Evolutionary conservation across 176 grass and related monocot species (phyloP).

Genomic region (Guadua angustifolia): DNA sequence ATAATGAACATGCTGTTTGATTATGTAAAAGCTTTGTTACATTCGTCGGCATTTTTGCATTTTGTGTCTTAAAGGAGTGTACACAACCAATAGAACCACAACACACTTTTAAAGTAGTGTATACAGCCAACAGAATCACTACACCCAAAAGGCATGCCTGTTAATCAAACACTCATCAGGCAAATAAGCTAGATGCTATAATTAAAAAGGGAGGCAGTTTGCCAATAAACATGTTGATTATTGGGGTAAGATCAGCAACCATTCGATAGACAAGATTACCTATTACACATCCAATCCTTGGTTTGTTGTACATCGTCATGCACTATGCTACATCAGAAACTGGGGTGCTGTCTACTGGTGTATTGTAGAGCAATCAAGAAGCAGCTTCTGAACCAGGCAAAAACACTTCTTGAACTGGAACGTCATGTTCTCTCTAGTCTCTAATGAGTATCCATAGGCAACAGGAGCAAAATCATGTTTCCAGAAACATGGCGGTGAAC

Average conservation of each 20-base stretch:
- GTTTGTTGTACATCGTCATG: not conserved
- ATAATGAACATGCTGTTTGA: slow-evolving; percentile 7
- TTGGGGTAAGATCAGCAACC: not conserved
- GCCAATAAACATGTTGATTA: not conserved
- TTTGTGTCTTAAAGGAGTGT: not conserved
- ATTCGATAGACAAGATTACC: not conserved
- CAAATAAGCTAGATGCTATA: not conserved
- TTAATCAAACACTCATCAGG: not conserved
- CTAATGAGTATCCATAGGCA: not conserved
- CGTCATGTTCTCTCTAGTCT: not conserved
- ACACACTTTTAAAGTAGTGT: not conserved
- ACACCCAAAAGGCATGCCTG: not conserved
- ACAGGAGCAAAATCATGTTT: slow-evolving; percentile 6
- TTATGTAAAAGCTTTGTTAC: not conserved
- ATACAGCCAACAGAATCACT: not conserved
- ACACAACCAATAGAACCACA: too few species aligned
- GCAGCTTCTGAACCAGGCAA: not conserved
- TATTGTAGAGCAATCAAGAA: too few species aligned
- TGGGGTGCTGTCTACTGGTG: not conserved
- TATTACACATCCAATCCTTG: not conserved
- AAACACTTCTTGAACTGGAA: not conserved
- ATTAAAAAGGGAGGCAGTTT: slow-evolving; percentile 1
- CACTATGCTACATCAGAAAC: not conserved
- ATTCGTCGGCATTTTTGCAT: not conserved
- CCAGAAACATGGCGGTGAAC: not conserved